Percentiles rank a stretch among this genome's conserved stretches.
Evolutionary conservation across 352 stramenopile species (phyloP).

Genomic region (Globisporangium solare): DNA sequence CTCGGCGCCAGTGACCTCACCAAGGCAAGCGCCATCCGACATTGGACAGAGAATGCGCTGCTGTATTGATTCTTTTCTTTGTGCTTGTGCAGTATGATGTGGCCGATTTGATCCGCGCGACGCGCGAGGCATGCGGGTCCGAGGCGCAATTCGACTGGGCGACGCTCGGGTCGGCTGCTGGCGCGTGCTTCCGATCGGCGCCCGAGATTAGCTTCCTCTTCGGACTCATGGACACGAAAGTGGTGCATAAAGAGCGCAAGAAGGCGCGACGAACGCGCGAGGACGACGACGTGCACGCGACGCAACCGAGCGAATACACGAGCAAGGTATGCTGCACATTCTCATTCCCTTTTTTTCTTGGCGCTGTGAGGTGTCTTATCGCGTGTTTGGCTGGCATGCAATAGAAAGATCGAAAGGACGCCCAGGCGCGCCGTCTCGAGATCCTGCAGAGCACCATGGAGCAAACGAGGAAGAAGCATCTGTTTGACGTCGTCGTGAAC

Average conservation of each 20-base stretch:
- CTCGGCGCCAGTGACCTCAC: conserved; percentile 69
- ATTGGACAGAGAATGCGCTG: background rate
- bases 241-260: conserved; percentile 69
- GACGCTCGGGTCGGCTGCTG: conserved; percentile 45
- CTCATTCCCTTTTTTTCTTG: background rate
- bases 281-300: conserved; percentile 46
- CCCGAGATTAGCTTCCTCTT: conserved; percentile 78
- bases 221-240: conserved; percentile 68
- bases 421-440: conserved; percentile 66
- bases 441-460: conserved; percentile 64
- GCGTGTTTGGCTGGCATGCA: background rate
- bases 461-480: conserved; percentile 22
- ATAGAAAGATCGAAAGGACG: conserved; percentile 74
- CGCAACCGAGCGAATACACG: conserved; percentile 69
- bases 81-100: conserved; percentile 43
- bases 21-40: conserved; percentile 28
- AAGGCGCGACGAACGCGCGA: conserved; percentile 31
- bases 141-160: conserved; percentile 69
- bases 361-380: background rate
- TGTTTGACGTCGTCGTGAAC: conserved; percentile 77
- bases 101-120: conserved; percentile 52
- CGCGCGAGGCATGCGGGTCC: conserved; percentile 31
- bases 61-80: background rate
- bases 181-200: conserved; percentile 67
- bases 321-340: conserved; percentile 40